These are phyloP conservation scores for Candolleomyces efflorescens DNA, from an alignment of 768 basidiomycete genomes.

Conservation along the genomic window DNA sequence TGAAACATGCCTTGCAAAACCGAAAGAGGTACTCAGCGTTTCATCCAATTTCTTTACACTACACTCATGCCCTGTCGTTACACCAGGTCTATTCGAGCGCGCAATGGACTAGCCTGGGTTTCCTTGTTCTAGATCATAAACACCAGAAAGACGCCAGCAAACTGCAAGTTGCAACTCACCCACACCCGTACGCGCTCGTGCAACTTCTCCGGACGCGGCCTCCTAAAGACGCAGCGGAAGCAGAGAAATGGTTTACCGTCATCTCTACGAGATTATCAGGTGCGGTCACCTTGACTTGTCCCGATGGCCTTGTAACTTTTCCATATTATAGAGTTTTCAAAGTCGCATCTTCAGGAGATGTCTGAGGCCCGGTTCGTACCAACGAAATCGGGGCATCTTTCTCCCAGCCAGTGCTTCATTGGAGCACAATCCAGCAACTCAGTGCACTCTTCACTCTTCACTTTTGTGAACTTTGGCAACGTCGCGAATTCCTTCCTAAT, in stretches of 20 bases:
- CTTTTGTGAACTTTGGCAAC: constrained; percentile 84
- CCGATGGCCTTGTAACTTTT: not conserved
- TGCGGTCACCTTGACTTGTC: constrained; percentile 7
- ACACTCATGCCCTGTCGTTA: not conserved
- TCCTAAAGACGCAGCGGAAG: constrained; percentile 51
- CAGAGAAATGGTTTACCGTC: constrained; percentile 62
- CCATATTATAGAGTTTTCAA: constrained; percentile 49
- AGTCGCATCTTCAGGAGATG: constrained; percentile 50
- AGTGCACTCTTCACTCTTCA: constrained; percentile 79
- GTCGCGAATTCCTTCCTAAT: constrained; percentile 80
- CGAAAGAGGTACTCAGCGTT: constrained; percentile 50
- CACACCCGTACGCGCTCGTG: constrained; percentile 58
- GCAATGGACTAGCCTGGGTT: constrained; percentile 74
- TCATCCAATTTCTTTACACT: not conserved
- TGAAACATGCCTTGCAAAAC: constrained; percentile 52
- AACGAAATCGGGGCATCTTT: constrained; percentile 39
- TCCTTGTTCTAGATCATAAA: constrained; percentile 56
- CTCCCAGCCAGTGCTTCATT: constrained; percentile 70
- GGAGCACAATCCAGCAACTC: constrained; percentile 45
- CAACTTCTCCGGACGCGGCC: constrained; percentile 53
- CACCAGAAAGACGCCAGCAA: constrained; percentile 54
- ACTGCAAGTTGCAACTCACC: constrained; percentile 67
- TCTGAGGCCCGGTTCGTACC: constrained; percentile 68
- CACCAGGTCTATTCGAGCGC: constrained; percentile 63
- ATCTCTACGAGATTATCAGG: constrained; percentile 52